Evolutionary conservation across 2,329 filamentous ascomycete genomes (phyloP).

Genomic region (Fusarium torulosum): DNA sequence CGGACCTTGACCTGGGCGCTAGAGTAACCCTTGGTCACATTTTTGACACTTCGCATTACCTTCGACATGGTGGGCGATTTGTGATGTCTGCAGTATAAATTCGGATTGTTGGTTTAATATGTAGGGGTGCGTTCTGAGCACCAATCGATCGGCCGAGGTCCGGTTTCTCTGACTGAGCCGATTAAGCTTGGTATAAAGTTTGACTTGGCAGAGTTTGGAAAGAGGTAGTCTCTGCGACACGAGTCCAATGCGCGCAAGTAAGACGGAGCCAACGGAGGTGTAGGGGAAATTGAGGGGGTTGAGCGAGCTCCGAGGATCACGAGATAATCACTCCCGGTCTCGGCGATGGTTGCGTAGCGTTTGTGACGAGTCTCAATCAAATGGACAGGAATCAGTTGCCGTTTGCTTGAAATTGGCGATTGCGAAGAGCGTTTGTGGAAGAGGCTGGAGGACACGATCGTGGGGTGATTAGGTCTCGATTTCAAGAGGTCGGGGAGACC

Average conservation of each 20-base stretch:
- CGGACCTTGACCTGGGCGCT: conserved; percentile 97
- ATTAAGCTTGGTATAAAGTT: conserved; percentile 17
- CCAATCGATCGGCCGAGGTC: conserved; percentile 40
- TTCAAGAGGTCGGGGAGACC: conserved; percentile 44
- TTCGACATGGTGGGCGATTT: conserved; percentile 80
- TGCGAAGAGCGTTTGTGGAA: conserved; percentile 30
- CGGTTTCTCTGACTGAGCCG: conserved; percentile 22
- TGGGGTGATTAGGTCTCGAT: conserved; percentile 40
- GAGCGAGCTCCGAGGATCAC: conserved; percentile 42
- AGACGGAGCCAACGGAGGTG: conserved; percentile 30
- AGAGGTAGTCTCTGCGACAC: conserved; percentile 30
- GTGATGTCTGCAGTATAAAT: conserved; percentile 16
- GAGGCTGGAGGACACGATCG: conserved; percentile 41
- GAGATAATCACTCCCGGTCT: conserved; percentile 34
- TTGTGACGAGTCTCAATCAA: conserved; percentile 25
- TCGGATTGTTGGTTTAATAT: conserved; percentile 10
- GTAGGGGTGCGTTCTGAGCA: conserved; percentile 37
- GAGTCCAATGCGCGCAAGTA: conserved; percentile 37
- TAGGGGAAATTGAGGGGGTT: conserved; percentile 40
- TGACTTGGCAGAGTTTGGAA: conserved; percentile 8
- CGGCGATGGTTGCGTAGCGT: conserved; percentile 27
- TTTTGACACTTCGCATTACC: conserved; percentile 97
- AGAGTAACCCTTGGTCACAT: conserved; percentile 99
- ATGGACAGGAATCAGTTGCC: conserved; percentile 7
- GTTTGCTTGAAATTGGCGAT: conserved; percentile 30